Base-by-base conservation (phyloP, 192 early-diverging fungal genomes). In the Linnemannia zychae region DNA sequence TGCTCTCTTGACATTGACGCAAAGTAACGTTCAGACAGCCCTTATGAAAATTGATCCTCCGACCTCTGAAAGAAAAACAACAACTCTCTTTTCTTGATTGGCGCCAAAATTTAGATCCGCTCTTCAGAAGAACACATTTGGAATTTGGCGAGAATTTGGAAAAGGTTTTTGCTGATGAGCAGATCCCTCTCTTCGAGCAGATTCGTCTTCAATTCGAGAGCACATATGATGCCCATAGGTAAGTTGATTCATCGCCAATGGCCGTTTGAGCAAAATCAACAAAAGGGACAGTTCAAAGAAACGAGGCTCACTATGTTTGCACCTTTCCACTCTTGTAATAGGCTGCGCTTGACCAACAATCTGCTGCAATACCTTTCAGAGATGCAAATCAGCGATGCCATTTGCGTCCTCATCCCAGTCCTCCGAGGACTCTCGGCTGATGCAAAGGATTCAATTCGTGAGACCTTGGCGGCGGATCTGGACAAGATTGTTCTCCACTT, bases 401-500 rank as follows among this genome's bases (percentile, higher is more conserved):
- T 84, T 34, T 67, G 49, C 16, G 63, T 13, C 17, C 28, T 84
- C 36, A 76, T 84, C 44, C 82, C 82, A 12, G 75, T 79, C 7
- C 68, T 84, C 2, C 72, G 46, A 6, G 73, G 67, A 22, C 65
- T 84, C 48, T 78, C 82, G 18, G 49, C 52, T 15, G 82, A 84
- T 17, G 44, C 75, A 18, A 71, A 71, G 48, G 82, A 84, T 38
- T 71, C 77, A 1, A 77, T 84, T 31, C 33, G 77, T 22, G 83
- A 85, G 38, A 66, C 74, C 20, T 37, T 85, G 67, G 77, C 78
- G 11, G 71, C 74, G 1, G 72, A 85, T 28, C 78, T 85, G 34
- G 83, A 85, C 74, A 85, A 85, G 70, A 79, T 85, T 44, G 69
- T 85, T 17, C 67, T 85, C 1, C 76, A 67, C 63, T 85, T 85